Evolutionary conservation across 306 rosid genomes (phyloP).

Genomic region (Crataegus laevigata): DNA sequence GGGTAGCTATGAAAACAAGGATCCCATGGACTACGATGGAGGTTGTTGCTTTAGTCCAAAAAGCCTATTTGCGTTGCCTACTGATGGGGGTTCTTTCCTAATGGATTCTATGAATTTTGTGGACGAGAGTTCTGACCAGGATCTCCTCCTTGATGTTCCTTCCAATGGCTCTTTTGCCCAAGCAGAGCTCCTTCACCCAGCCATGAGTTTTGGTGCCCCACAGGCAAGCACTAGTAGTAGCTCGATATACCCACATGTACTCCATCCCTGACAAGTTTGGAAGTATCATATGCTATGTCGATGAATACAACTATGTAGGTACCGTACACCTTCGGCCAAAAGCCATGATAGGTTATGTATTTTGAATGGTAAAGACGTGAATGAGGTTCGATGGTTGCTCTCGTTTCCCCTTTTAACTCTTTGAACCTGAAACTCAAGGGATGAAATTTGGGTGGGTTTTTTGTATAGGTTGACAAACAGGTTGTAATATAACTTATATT

Average conservation of each 20-base stretch:
- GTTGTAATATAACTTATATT: slow-evolving; percentile 64
- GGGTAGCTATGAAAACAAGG: slow-evolving; percentile 48
- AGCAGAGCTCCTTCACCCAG: slow-evolving; percentile 79
- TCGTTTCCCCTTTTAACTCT: slow-evolving; percentile 32
- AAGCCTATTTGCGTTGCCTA: slow-evolving; percentile 73
- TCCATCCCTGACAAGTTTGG: slow-evolving; percentile 31
- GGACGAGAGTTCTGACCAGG: slow-evolving; percentile 70
- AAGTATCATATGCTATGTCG: slow-evolving; percentile 9
- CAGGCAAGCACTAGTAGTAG: slow-evolving; percentile 82
- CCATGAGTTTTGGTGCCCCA: slow-evolving; percentile 47
- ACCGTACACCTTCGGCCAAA: slow-evolving; percentile 21
- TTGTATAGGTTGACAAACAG: slow-evolving; percentile 64
- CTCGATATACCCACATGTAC: slow-evolving; percentile 46
- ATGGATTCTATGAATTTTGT: slow-evolving; percentile 58
- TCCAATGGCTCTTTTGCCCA: slow-evolving; percentile 75
- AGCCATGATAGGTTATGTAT: slow-evolving; percentile 32
- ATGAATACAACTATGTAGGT: slow-evolving; percentile 10
- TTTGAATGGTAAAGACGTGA: slow-evolving; percentile 45
- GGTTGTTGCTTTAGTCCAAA: slow-evolving; percentile 69
- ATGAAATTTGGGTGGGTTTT: slow-evolving; percentile 52
- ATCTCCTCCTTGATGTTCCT: slow-evolving; percentile 74
- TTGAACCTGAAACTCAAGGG: slow-evolving; percentile 40
- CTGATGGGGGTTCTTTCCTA: slow-evolving; percentile 65
- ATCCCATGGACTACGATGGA: slow-evolving; percentile 47
- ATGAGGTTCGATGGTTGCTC: slow-evolving; percentile 56